Percentiles rank a stretch among this genome's conserved stretches.
Conservation (phyloP, 257 asterid species). For the Mitragyna speciosa region DNA sequence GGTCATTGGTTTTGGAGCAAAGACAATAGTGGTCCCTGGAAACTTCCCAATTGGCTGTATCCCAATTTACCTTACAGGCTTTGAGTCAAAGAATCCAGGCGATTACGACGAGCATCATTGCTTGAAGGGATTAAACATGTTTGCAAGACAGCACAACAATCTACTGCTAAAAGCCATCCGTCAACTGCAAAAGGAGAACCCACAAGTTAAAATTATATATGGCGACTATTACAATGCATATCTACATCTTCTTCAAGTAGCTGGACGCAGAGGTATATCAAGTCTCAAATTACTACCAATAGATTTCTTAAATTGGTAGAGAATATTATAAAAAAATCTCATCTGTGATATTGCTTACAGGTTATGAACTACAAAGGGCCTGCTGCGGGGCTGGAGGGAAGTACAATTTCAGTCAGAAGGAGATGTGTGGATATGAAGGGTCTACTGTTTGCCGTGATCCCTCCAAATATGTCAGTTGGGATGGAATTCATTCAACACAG, state of each 20-base stretch:
- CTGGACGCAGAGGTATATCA: not conserved
- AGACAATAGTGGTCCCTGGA: conserved; percentile 22
- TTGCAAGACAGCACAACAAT: conserved; percentile 19
- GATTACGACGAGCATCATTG: conserved; percentile 20
- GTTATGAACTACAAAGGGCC: conserved; percentile 17
- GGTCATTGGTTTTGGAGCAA: conserved; percentile 17
- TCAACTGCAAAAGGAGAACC: not conserved
- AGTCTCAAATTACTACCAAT: no score
- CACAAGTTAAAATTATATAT: not conserved
- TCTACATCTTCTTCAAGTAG: not conserved
- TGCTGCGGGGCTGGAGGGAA: conserved; percentile 32
- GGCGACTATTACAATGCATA: not conserved
- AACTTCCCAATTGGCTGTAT: conserved; percentile 33
- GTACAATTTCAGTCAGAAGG: conserved; percentile 20
- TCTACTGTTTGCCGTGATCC: conserved; percentile 19
- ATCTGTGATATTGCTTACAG: not conserved
- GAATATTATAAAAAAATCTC: no score
- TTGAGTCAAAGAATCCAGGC: not conserved
- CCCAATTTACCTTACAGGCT: conserved; percentile 8
- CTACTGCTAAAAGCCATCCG: not conserved
- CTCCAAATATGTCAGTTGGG: conserved; percentile 25
- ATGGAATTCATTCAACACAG: conserved; percentile 17
- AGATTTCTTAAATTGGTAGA: no score
- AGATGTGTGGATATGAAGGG: conserved; percentile 14
- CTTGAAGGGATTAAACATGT: conserved; percentile 10